A percentile compares a stretch with the other conserved stretches of the same genome.
Conservation (phyloP, 139 green algal genomes). For the Chlamydomonas incerta region DNA sequence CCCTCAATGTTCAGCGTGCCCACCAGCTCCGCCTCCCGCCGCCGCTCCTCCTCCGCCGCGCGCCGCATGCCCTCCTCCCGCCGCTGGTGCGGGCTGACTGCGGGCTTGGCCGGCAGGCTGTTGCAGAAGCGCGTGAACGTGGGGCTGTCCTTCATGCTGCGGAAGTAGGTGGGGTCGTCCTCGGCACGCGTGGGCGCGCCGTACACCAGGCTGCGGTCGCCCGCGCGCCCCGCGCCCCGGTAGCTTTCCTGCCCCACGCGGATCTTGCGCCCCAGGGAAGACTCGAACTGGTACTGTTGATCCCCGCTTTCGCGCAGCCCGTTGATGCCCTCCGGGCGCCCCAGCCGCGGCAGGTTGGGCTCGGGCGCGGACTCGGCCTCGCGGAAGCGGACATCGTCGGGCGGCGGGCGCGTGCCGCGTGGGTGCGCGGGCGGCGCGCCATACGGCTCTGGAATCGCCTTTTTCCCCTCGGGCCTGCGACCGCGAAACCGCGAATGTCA, state of each 20-base stretch:
- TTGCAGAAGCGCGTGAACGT: slow-evolving; percentile 55
- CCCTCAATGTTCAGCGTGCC: slow-evolving; percentile 28
- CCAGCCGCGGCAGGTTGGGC: slow-evolving; percentile 45
- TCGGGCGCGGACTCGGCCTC: slow-evolving; percentile 10
- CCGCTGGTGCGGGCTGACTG: slow-evolving; percentile 52
- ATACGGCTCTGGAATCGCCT: slow-evolving; percentile 49
- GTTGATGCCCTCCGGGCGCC: slow-evolving; percentile 39
- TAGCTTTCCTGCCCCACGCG: slow-evolving; percentile 49
- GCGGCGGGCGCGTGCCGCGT: not conserved
- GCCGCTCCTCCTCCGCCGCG: slow-evolving; percentile 20
- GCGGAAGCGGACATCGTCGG: not conserved
- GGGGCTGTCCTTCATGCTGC: slow-evolving; percentile 54
- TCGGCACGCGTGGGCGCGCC: slow-evolving; percentile 42
- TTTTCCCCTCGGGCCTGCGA: slow-evolving; percentile 53
- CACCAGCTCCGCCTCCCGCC: slow-evolving; percentile 35
- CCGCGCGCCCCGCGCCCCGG: slow-evolving; percentile 42
- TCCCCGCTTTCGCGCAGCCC: slow-evolving; percentile 48
- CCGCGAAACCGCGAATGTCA: no score
- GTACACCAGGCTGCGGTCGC: slow-evolving; percentile 49
- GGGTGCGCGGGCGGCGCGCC: slow-evolving; percentile 33
- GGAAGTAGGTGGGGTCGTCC: slow-evolving; percentile 52
- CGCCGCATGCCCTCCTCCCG: slow-evolving; percentile 24
- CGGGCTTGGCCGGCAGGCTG: slow-evolving; percentile 48
- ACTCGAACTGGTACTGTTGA: slow-evolving; percentile 50
- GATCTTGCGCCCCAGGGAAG: slow-evolving; percentile 52